phyloP scores from a whole-genome alignment of 192 early-diverging fungal genomes.

The Linnemannia hyalina region DNA sequence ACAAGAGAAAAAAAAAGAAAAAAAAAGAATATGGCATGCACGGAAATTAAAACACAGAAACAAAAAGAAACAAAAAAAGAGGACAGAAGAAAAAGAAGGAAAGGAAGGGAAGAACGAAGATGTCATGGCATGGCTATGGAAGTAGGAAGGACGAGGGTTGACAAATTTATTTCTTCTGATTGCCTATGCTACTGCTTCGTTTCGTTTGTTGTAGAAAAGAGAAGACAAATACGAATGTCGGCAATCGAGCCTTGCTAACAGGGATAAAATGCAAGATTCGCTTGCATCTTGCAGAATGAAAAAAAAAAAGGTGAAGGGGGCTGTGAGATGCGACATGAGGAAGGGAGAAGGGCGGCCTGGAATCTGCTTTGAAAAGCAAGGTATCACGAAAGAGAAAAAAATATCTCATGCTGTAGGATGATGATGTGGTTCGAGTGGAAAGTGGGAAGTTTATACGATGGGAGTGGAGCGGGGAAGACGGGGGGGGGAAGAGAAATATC shows the following conservation, averaged over 20 bases:
- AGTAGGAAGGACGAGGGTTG: background rate
- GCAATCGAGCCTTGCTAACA: background rate
- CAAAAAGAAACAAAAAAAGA: background rate
- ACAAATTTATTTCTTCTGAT: background rate
- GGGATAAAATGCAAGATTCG: background rate
- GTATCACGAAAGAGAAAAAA: too few relatives aligned
- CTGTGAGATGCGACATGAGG: background rate
- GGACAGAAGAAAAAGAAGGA: background rate
- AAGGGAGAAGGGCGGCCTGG: background rate
- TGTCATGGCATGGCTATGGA: background rate
- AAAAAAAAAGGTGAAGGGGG: background rate
- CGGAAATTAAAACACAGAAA: background rate
- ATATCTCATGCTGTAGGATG: background rate
- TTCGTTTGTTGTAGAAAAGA: background rate
- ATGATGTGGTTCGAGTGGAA: conserved; percentile 3
- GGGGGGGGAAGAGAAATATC: background rate
- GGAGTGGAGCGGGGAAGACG: background rate
- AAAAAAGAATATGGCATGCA: background rate
- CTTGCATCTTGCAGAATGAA: background rate
- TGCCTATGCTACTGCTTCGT: background rate
- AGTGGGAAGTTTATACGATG: background rate
- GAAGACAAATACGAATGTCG: background rate
- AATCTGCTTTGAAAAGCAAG: background rate
- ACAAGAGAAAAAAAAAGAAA: background rate
- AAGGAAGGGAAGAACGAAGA: background rate